These are phyloP conservation scores for Omphalotus olearius DNA, from an alignment of 1,284 basidiomycete genomes.

Conservation along the genomic window DNA sequence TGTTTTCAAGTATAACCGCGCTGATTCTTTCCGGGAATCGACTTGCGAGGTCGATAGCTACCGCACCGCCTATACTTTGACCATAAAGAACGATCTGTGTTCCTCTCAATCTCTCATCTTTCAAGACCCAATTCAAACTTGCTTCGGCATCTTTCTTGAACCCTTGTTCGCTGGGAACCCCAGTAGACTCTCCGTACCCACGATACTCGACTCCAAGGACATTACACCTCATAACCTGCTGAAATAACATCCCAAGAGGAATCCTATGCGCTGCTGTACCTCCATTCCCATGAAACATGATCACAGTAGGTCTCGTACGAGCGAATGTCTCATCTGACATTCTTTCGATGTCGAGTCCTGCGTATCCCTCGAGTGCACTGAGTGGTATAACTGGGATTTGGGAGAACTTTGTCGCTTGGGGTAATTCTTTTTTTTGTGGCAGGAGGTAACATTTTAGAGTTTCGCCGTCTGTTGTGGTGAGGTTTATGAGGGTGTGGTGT, in stretches of 20 bases:
- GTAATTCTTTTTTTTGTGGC: slow-evolving; percentile 34
- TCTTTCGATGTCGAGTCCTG: background rate
- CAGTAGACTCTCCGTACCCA: slow-evolving; percentile 86
- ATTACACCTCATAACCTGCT: slow-evolving; percentile 80
- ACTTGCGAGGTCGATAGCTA: slow-evolving; percentile 84
- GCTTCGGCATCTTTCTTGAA: slow-evolving; percentile 80
- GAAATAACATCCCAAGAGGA: slow-evolving; percentile 87
- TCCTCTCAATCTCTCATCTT: slow-evolving; percentile 63
- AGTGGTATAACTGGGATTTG: slow-evolving; percentile 1
- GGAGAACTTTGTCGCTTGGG: slow-evolving; percentile 7
- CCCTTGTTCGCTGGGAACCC: slow-evolving; percentile 80
- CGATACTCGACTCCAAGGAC: slow-evolving; percentile 88
- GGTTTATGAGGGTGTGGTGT: slow-evolving; percentile 2
- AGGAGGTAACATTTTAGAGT: slow-evolving; percentile 38
- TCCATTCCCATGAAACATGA: slow-evolving; percentile 92
- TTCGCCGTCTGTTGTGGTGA: slow-evolving; percentile 32
- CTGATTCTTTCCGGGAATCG: slow-evolving; percentile 69
- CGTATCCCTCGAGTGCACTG: slow-evolving; percentile 4
- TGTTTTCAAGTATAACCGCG: slow-evolving; percentile 70
- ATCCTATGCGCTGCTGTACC: slow-evolving; percentile 85
- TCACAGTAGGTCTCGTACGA: slow-evolving; percentile 64
- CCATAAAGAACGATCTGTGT: slow-evolving; percentile 84
- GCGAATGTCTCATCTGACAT: slow-evolving; percentile 42
- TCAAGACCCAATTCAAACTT: slow-evolving; percentile 60
- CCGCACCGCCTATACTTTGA: slow-evolving; percentile 96